phyloP scores from a whole-genome alignment of 1,284 basidiomycete genomes.

The Trichosporon sp. region DNA sequence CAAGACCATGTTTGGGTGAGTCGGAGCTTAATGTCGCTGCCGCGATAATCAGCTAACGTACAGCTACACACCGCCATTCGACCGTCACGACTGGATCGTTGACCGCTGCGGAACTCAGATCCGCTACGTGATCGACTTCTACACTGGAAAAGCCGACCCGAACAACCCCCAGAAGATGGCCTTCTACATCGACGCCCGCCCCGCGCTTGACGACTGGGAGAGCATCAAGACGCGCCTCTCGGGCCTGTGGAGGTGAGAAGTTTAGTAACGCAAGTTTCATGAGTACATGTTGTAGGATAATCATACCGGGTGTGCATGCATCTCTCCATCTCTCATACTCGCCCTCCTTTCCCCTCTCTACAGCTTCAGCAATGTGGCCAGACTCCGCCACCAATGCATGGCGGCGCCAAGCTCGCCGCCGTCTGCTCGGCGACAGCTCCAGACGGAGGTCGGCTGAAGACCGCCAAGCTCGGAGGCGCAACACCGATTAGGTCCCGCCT shows the following conservation, averaged over 20 bases:
- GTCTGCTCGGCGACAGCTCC: neutral
- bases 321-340: constrained; percentile 1
- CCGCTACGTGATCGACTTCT: constrained; percentile 98
- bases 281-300: neutral
- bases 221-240: constrained; percentile 65
- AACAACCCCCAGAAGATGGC: constrained; percentile 46
- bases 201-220: constrained; percentile 87
- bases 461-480: neutral
- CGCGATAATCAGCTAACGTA: constrained; percentile 2
- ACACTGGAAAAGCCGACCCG: constrained; percentile 67
- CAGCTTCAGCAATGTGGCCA: neutral
- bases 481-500: neutral
- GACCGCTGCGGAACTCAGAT: constrained; percentile 82
- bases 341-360: neutral
- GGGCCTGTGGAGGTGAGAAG: constrained; percentile 25
- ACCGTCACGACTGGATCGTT: constrained; percentile 95
- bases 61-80: constrained; percentile 90
- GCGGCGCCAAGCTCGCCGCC: neutral
- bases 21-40: neutral
- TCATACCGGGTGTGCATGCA: constrained; percentile 2
- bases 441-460: neutral
- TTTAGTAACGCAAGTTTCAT: neutral
- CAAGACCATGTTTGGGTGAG: constrained; percentile 80
- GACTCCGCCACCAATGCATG: neutral
- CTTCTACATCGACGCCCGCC: constrained; percentile 91